Conservation (phyloP, 257 asterid species). For the Gentiana dahurica region DNA sequence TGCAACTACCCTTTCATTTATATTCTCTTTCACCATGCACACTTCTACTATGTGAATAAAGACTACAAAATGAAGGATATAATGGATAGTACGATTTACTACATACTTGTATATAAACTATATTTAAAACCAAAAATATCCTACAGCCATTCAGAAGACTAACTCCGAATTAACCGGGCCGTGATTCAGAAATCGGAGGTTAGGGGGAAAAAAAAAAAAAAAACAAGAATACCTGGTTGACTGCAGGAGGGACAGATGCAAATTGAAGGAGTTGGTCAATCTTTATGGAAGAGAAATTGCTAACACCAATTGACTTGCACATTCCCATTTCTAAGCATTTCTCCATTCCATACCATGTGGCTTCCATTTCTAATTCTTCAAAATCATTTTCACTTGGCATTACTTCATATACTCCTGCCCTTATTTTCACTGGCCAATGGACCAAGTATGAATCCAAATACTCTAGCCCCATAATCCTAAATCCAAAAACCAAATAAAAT, state of each 20-base stretch:
- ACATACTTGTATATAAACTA: too few relatives aligned
- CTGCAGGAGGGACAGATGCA: slow-evolving; percentile 53
- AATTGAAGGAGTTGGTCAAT: slow-evolving; percentile 28
- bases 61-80: too few relatives aligned
- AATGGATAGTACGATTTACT: too few relatives aligned
- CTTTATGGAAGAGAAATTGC: slow-evolving; percentile 67
- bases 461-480: slow-evolving; percentile 64
- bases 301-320: slow-evolving; percentile 67
- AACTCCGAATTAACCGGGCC: too few relatives aligned
- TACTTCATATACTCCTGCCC: slow-evolving; percentile 45
- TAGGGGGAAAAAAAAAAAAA: too few relatives aligned
- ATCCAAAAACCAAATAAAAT: not conserved
- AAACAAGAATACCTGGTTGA: slow-evolving; percentile 47
- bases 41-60: too few relatives aligned
- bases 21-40: too few relatives aligned
- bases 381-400: slow-evolving; percentile 55
- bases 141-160: too few relatives aligned
- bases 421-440: slow-evolving; percentile 84
- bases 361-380: slow-evolving; percentile 39
- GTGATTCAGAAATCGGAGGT: too few relatives aligned
- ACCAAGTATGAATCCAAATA: slow-evolving; percentile 76
- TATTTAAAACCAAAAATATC: too few relatives aligned
- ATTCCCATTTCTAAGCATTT: slow-evolving; percentile 60
- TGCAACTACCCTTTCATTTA: too few relatives aligned
- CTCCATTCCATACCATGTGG: slow-evolving; percentile 78